Base-by-base conservation (phyloP, 805 yeast genomes). In the Teunomyces lycoperdinae region DNA sequence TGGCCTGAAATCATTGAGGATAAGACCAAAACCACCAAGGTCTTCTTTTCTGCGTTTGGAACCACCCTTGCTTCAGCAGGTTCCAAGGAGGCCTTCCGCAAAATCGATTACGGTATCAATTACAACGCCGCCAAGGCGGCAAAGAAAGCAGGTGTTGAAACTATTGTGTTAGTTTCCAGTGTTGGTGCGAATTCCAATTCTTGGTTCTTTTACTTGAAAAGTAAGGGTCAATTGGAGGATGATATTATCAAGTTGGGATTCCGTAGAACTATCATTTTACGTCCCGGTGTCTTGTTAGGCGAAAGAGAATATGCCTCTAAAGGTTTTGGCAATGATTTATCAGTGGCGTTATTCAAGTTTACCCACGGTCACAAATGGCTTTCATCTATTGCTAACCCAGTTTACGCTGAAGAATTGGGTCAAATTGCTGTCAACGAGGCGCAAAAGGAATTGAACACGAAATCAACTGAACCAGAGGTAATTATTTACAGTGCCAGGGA, bases 201-300 rank as follows among this genome's bases (percentile, higher is more conserved):
- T 0, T 56, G 55, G n/a, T 71, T 87, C 36, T 76, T 84, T 4
- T 90, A 89, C 58, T 45, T 79, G 39, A 74, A 74, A 55, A 74
- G 85, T 65, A 90, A 90, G 62, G 96, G 96, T 27, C 79, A 83
- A 44, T 71, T 87, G 43, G 97, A 90, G 61, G 77, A 82, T 40
- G 89, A 81, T 42, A 69, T 90, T 8, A 66, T 73, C 39, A 81
- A 70, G 0, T 70, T 89, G 48, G 77, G 73, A 26, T 90, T 89
- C 64, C 84, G 83, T n/a, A 73, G 81, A 46, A 82, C 90, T 1
- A 78, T 89, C 44, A 85, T 90, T 51, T 64, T 90, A 47, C 77
- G 88, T 58, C 97, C 97, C 0, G 96, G 96, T 10, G 63, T 73
- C 0, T 68, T 89, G 32, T 56, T 87, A 5, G 96, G 96, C 4